These are phyloP conservation scores for Lycium barbarum DNA, from an alignment of 257 asterid genomes.

Conservation along the genomic window DNA sequence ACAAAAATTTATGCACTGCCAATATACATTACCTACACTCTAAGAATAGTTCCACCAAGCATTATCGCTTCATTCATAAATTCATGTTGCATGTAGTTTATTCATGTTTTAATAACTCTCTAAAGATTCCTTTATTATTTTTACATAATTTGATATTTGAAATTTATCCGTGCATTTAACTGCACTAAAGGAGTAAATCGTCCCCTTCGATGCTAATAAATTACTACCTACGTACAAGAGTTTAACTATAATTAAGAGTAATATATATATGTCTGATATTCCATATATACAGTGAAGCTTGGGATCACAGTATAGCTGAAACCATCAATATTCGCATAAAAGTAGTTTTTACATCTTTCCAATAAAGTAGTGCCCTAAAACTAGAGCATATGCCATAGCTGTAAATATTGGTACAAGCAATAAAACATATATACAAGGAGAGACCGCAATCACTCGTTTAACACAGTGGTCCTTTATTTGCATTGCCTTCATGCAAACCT, in stretches of 20 bases:
- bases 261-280: not conserved
- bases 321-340: constrained; percentile 18
- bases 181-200: too few species aligned
- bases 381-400: constrained; percentile 18
- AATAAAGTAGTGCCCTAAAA: not conserved
- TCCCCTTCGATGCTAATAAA: too few species aligned
- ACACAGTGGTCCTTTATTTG: constrained; percentile 7
- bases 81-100: not conserved
- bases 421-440: not conserved
- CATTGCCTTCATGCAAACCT: not conserved
- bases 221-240: too few species aligned
- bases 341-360: not conserved
- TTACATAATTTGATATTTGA: too few species aligned
- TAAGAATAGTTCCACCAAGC: not conserved
- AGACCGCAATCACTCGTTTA: not conserved
- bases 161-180: too few species aligned
- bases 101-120: not conserved
- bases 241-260: too few species aligned
- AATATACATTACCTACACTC: too few species aligned
- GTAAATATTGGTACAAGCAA: not conserved
- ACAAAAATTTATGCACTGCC: too few species aligned
- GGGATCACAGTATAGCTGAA: not conserved
- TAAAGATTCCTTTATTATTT: too few species aligned
- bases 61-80: too few species aligned
- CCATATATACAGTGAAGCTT: not conserved